Evolutionary conservation across 1,284 basidiomycete species (phyloP).

Genomic region (Boletus holoroseus): DNA sequence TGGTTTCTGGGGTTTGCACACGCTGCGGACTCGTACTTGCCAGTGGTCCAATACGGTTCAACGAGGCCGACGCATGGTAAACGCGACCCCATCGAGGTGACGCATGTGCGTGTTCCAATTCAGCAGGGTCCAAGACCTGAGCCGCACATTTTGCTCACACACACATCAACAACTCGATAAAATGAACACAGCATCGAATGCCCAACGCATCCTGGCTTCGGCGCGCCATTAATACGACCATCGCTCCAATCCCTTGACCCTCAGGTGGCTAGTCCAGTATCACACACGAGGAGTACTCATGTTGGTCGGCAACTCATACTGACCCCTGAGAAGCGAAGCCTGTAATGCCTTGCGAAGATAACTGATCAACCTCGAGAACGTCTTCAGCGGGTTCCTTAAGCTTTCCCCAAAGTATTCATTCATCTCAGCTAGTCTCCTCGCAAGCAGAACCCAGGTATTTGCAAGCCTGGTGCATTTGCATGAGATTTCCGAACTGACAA

Average conservation of each 20-base stretch:
- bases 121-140: neutral
- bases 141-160: neutral
- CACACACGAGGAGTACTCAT: slow-evolving; percentile 23
- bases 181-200: neutral
- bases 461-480: neutral
- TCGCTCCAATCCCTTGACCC: slow-evolving; percentile 3
- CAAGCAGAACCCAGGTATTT: slow-evolving; percentile 15
- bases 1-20: neutral
- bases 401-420: neutral
- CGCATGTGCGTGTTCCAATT: neutral
- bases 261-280: neutral
- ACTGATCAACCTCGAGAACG: slow-evolving; percentile 1
- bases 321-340: neutral
- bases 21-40: neutral
- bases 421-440: slow-evolving; percentile 1
- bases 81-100: neutral
- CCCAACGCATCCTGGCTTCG: neutral
- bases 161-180: neutral
- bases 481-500: slow-evolving; percentile 6
- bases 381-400: neutral
- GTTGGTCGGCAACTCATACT: slow-evolving; percentile 4
- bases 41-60: neutral
- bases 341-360: neutral
- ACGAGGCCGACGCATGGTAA: slow-evolving; percentile 9
- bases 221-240: neutral